Conservation (phyloP, 1,139 yeast species). For the Chernovozyma sophiae-reginae region DNA sequence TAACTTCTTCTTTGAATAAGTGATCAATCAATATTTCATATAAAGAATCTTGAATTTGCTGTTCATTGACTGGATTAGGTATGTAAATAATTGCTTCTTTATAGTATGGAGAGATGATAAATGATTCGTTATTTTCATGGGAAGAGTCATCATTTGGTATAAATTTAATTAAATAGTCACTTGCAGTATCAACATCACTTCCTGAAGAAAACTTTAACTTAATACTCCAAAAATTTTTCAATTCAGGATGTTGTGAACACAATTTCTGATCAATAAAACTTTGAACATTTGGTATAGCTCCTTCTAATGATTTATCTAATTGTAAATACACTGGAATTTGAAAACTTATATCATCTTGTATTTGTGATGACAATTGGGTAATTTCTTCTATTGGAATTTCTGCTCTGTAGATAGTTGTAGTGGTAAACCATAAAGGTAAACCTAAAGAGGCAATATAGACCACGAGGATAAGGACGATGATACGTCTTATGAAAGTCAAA, state of each 20-base stretch:
- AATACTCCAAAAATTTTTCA: conserved; percentile 24
- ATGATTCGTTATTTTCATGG: conserved; percentile 15
- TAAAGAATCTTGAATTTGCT: conserved; percentile 31
- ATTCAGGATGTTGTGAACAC: conserved; percentile 17
- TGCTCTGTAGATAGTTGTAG: conserved; percentile 76
- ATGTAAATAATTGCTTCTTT: conserved; percentile 21
- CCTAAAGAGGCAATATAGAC: conserved; percentile 46
- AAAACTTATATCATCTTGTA: conserved; percentile 34
- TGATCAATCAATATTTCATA: conserved; percentile 29
- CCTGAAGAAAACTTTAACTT: conserved; percentile 16
- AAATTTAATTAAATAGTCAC: background rate
- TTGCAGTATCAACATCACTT: background rate
- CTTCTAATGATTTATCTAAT: conserved; percentile 25
- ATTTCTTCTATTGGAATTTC: conserved; percentile 60
- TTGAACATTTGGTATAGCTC: conserved; percentile 26
- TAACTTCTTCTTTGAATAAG: conserved; percentile 34
- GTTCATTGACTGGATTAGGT: conserved; percentile 18
- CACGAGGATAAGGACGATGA: conserved; percentile 30
- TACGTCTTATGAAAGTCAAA: conserved; percentile 2
- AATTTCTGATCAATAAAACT: conserved; percentile 24
- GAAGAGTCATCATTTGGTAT: background rate
- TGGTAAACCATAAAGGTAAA: conserved; percentile 64
- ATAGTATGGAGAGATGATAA: conserved; percentile 32
- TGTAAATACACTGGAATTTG: conserved; percentile 59
- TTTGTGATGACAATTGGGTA: conserved; percentile 24